phyloP scores from a whole-genome alignment of 202 grass and related monocot species.

The Elaeis oleifera region DNA sequence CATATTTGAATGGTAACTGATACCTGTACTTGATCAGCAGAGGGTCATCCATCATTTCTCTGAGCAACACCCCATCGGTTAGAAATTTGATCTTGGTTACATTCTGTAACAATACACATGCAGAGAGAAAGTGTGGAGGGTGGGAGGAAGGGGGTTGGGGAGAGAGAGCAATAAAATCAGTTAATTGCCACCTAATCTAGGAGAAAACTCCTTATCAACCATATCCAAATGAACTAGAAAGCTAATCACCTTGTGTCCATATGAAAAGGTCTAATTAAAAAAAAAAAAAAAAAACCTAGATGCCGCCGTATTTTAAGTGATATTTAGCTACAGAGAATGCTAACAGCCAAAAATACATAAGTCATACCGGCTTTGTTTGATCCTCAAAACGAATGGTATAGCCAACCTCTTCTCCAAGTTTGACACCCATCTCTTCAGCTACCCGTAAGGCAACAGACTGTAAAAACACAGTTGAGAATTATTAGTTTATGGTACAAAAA shows the following conservation, averaged over 20 bases:
- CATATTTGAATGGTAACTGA: not conserved
- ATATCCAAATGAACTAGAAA: too few relatives aligned
- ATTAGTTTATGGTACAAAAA: conserved; percentile 6
- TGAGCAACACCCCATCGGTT: conserved; percentile 92
- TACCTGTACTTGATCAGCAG: conserved; percentile 94
- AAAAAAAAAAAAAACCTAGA: too few relatives aligned
- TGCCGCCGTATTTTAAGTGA: too few relatives aligned
- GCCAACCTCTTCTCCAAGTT: conserved; percentile 92
- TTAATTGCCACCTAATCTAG: too few relatives aligned
- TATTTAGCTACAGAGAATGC: too few relatives aligned
- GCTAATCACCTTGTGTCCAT: too few relatives aligned
- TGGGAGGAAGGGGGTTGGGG: too few relatives aligned
- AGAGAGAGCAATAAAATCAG: too few relatives aligned
- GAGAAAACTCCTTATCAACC: too few relatives aligned
- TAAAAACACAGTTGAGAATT: conserved; percentile 20
- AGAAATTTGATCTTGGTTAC: conserved; percentile 92
- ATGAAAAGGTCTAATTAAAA: too few relatives aligned
- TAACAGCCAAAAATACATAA: too few relatives aligned
- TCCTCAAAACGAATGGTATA: conserved; percentile 98
- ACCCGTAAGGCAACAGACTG: conserved; percentile 84
- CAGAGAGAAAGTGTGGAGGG: too few relatives aligned
- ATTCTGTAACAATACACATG: conserved; percentile 39
- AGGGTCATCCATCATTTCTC: conserved; percentile 99
- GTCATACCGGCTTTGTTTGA: conserved; percentile 81
- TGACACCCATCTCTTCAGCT: conserved; percentile 75